Evolutionary conservation across 2,329 filamentous ascomycete genomes (phyloP), one percentile per base, ranked within the genome.

Genomic region (Acarospora socialis): DNA sequence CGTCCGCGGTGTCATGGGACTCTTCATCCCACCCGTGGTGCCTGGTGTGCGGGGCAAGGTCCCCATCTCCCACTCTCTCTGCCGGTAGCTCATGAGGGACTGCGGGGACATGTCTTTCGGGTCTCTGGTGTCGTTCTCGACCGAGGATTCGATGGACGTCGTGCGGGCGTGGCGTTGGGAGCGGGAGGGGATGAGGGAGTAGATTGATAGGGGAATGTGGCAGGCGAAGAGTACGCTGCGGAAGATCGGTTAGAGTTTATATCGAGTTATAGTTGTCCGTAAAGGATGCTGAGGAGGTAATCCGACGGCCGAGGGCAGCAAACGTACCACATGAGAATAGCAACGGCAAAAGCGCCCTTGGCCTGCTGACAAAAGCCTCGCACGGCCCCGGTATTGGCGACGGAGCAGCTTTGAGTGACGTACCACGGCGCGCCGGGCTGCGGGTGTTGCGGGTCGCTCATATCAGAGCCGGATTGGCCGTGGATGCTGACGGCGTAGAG

Each of bases 401-500:
- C 62, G 31, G 52, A 60, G 54, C 72, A 77, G 42, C 55, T 66
- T 50, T 74, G 73, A 32, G 67, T 67, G 42, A 77, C 66, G 46
- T 74, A 75, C 72, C 72, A 77, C 5, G 72, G 69, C 12, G 68
- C 51, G 19, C 71, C 70, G 5, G 57, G 55, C 39, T 71, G 66
- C 3, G 55, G 57, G 38, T 67, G 65, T 2, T 54, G 43, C 1
- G 65, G 62, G 44, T 77, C 72, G 37, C 63, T 68, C 43, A 59
- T 70, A 47, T 77, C 72, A 31, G 65, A 60, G 25, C 63, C 61
- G 7, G 64, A 66, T 48, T 77, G 72, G 34, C 61, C 65, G 37
- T 63, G 55, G 20, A 69, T 58, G 31, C 65, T 64, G 36, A 65
- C 58, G n/a, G 66, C 56, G 49, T 67, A 77, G 10, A 77, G 51